Evolutionary conservation across 2,329 filamentous ascomycete genomes (phyloP).

Genomic region (Nemania abortiva): DNA sequence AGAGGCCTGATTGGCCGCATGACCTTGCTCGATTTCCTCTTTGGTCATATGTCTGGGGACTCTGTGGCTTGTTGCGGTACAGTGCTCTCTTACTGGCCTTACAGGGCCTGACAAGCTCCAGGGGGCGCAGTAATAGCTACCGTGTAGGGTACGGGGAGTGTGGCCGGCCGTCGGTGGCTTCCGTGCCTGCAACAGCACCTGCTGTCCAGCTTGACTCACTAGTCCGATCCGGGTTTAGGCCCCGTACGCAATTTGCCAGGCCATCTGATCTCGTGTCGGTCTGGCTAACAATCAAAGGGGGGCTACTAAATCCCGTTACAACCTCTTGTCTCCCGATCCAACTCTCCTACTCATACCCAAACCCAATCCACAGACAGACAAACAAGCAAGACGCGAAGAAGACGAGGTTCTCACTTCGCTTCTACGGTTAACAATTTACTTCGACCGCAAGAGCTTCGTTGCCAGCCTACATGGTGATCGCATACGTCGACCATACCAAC

Average conservation of each 20-base stretch:
- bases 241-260: conserved; percentile 29
- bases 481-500: conserved; percentile 4
- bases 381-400: conserved; percentile 7
- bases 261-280: conserved; percentile 37
- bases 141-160: conserved; percentile 1
- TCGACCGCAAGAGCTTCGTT: background rate
- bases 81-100: conserved; percentile 7
- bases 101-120: conserved; percentile 11
- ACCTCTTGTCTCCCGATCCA: conserved; percentile 22
- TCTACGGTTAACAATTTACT: background rate
- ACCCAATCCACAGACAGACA: conserved; percentile 2
- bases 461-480: background rate
- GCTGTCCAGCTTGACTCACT: background rate
- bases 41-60: conserved; percentile 21
- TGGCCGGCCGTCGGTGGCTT: conserved; percentile 30
- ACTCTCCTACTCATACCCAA: conserved; percentile 11
- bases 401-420: background rate
- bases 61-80: conserved; percentile 33
- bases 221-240: background rate
- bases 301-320: conserved; percentile 21
- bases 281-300: conserved; percentile 31
- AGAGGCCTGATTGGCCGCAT: conserved; percentile 31
- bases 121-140: conserved; percentile 28
- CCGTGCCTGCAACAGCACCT: conserved; percentile 10
- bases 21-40: conserved; percentile 38